Evolutionary conservation across 1,139 yeast genomes (phyloP), one percentile per base, ranked within the genome.

Genomic region (Nakaseomyces bracarensis): DNA sequence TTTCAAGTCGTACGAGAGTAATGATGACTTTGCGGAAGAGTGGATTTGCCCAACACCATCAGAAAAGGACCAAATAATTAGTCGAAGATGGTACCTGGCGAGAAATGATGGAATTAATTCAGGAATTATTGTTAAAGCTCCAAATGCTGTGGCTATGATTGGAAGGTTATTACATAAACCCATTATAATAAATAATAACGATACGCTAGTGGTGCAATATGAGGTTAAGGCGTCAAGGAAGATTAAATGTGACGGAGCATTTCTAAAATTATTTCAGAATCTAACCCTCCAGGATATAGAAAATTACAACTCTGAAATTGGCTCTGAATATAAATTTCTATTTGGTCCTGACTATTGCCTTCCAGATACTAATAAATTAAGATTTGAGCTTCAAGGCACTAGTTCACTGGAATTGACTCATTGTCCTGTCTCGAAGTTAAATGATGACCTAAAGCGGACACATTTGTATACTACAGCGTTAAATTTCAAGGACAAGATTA

Each of bases 271-370:
- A 39, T 67, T 87, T 43, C 69, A 77, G 28, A 36, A 40, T 18
- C 29, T 41, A 8, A 70, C 68, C n/a, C 67, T 67, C 8, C 74
- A 67, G 3, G 69, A 68, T 16, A 65, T 72, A 19, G 63, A 59
- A 40, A 65, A 63, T 9, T 66, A 67, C 47, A 58, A 60, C 27
- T 47, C 45, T 4, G 71, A 68, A 54, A 79, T 75, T 47, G 75
- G 71, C 18, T 72, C 94, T 5, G 83, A 89, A 1, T 86, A 81
- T 65, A 86, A 82, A 59, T 64, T 89, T 49, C 82, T 87, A 93
- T 89, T 89, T 69, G 97, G 96, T 20, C 97, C 97, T 28, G 97
- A 89, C 64, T 75, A 72, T 60, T 89, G 97, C 66, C 95, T 95
- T 3, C 62, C 78, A 40, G 50, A 49, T 22, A 74, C 80, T 38